Evolutionary conservation across 2,329 filamentous ascomycete genomes (phyloP).

Genomic region (Clarireedia homoeocarpa): DNA sequence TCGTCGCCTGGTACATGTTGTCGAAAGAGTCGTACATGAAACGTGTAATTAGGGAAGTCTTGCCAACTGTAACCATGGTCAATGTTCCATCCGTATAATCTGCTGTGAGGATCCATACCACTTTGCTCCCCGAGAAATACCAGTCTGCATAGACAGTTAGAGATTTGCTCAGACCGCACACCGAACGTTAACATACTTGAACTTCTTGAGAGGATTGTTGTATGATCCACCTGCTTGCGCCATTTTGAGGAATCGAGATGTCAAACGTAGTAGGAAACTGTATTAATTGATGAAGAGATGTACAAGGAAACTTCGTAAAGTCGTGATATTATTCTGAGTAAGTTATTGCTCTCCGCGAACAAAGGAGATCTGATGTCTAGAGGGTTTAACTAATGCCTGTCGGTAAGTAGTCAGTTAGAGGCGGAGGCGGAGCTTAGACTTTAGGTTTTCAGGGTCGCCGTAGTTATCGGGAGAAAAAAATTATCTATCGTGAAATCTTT

Average conservation of each 20-base stretch:
- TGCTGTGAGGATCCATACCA: constrained; percentile 52
- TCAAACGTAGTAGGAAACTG: background rate
- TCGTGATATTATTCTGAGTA: constrained; percentile 1
- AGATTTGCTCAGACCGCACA: background rate
- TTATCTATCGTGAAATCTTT: constrained; percentile 5
- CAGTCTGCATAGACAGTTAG: constrained; percentile 49
- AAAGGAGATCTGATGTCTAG: constrained; percentile 1
- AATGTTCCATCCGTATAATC: constrained; percentile 8
- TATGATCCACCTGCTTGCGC: constrained; percentile 80
- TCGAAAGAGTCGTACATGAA: constrained; percentile 99
- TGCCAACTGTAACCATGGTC: constrained; percentile 63
- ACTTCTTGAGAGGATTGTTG: constrained; percentile 99
- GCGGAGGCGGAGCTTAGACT: background rate
- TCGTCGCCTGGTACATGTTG: constrained; percentile 98
- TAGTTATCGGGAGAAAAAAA: constrained; percentile 8
- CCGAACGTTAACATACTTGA: constrained; percentile 61
- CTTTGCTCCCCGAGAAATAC: constrained; percentile 98
- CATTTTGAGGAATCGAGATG: constrained; percentile 47
- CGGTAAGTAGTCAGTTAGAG: background rate
- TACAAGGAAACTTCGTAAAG: constrained; percentile 9
- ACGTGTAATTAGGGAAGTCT: constrained; percentile 95
- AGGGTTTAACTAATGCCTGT: constrained; percentile 1
- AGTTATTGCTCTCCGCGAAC: constrained; percentile 3
- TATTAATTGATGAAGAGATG: constrained; percentile 11
- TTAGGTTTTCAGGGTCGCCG: background rate